Conservation (phyloP, 2,329 filamentous ascomycete species). For the Paraphoma sp. region DNA sequence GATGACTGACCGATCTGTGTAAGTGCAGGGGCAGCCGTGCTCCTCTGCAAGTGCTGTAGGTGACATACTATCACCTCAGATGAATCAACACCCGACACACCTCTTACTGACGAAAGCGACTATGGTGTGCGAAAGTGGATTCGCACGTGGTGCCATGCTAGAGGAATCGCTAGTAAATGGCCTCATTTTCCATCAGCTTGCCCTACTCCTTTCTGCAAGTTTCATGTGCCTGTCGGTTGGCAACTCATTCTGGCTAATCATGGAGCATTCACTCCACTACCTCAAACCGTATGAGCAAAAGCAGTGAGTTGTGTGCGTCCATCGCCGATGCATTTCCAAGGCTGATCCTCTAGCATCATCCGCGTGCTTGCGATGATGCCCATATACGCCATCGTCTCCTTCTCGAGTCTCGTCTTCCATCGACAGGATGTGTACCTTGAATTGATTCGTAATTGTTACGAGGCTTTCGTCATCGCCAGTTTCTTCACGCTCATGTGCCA, state of each 20-base stretch:
- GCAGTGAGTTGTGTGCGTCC: constrained; percentile 52
- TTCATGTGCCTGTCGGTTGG: constrained; percentile 60
- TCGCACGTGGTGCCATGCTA: background rate
- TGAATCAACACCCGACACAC: no score
- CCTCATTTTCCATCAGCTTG: constrained; percentile 64
- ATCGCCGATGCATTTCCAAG: no score
- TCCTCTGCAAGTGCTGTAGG: no score
- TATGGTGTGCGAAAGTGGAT: background rate
- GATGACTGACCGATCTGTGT: no score
- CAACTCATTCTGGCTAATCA: constrained; percentile 62
- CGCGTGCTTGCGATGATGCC: constrained; percentile 90
- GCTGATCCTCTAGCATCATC: constrained; percentile 68
- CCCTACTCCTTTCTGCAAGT: constrained; percentile 59
- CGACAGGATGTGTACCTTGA: constrained; percentile 80
- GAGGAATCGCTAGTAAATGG: background rate
- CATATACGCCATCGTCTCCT: constrained; percentile 76
- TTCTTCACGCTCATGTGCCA: constrained; percentile 86
- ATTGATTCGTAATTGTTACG: constrained; percentile 83
- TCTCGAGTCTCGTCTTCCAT: constrained; percentile 77
- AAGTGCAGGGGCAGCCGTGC: no score
- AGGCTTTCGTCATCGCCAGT: constrained; percentile 85
- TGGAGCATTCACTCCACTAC: constrained; percentile 66
- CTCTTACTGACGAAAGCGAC: background rate
- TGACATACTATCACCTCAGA: no score
- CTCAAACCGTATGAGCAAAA: constrained; percentile 65